These are phyloP conservation scores for Fusarium sp. DNA, from an alignment of 2,329 filamentous ascomycete species.

Conservation along the genomic window DNA sequence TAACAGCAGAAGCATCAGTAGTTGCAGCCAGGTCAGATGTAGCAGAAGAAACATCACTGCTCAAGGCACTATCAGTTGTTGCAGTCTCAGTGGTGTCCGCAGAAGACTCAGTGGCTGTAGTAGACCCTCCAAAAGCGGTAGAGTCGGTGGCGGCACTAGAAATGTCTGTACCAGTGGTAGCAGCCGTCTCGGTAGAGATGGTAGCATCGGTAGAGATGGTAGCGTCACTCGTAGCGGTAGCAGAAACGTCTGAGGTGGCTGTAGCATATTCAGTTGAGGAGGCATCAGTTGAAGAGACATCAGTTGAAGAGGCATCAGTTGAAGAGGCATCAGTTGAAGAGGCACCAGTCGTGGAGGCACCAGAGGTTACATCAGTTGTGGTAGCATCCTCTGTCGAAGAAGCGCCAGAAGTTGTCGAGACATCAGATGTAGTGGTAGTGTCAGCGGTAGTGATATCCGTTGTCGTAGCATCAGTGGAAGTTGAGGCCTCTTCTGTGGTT, in stretches of 20 bases:
- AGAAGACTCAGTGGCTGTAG: slow-evolving; percentile 8
- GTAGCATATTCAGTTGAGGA: slow-evolving; percentile 21
- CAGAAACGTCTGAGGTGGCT: slow-evolving; percentile 4
- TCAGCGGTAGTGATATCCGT: slow-evolving; percentile 25
- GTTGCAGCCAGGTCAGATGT: neutral
- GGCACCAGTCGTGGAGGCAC: slow-evolving; percentile 11
- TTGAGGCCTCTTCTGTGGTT: slow-evolving; percentile 26
- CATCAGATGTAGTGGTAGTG: slow-evolving; percentile 24
- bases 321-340: slow-evolving; percentile 20
- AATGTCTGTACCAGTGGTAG: slow-evolving; percentile 34
- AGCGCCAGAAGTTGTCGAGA: slow-evolving; percentile 9
- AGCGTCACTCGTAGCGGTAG: slow-evolving; percentile 22
- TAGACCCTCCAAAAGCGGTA: slow-evolving; percentile 3
- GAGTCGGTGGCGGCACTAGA: slow-evolving; percentile 15
- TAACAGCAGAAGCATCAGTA: neutral
- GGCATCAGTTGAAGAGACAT: slow-evolving; percentile 7
- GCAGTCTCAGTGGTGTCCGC: neutral
- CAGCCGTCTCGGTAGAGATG: slow-evolving; percentile 27
- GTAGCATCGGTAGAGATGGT: neutral
- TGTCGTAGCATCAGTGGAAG: slow-evolving; percentile 8
- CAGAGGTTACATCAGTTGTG: slow-evolving; percentile 9
- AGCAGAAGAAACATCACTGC: neutral
- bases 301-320: slow-evolving; percentile 20
- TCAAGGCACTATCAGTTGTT: neutral
- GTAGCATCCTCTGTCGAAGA: slow-evolving; percentile 1